Base-by-base conservation (phyloP, 2,329 filamentous ascomycete species). In the Alternaria brassicae region DNA sequence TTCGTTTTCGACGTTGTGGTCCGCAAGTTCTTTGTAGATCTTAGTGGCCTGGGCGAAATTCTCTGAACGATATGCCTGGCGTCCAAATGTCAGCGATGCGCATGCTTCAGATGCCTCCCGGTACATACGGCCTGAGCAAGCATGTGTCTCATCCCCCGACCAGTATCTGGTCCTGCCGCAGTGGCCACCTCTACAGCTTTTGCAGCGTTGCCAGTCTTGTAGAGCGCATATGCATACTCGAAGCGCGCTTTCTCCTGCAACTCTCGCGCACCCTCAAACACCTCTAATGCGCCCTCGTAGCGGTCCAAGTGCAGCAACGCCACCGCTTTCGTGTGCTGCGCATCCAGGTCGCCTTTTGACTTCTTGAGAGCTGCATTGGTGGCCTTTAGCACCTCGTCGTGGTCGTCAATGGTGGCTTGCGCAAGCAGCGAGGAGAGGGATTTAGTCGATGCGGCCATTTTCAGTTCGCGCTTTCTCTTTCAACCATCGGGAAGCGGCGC, bases 231-330 rank as follows among this genome's bases (percentile, higher is more conserved):
- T 2, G 90, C 86, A 74, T 89, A 89, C 77, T 93, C 91, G 41
- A 93, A 82, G 15, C 79, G 72, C 66, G 89, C 91, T 57, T 79
- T 79, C 37, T 85, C 80, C 72, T 88, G 86, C 57, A 93, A 79
- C 63, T 80, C 81, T 58, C 85, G 81, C 17, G 83, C 87, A 34
- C 88, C 86, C 60, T 88, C 85, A 59, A 94, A 84, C 55, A 87
- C 84, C 59, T 87, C 86, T 47, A 92, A 81, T 44, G 90, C 91
- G 76, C 95, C 91, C 57, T 91, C 86, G 77, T 90, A 95, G 58
- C 91, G 89, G 78, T 95, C 92, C 68, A 95, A 86, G 75, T 93
- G 92, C 63, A 95, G 83, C 19, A 95, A 84, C 21, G 91, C 91
- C 42, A 94, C 85, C 13, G 90, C 84, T 61, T 89, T 89, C 34